A percentile compares a stretch with the other conserved stretches of the same genome.
These are phyloP conservation scores for Thielaviopsis punctulata DNA, from an alignment of 2,329 filamentous ascomycete genomes.

Conservation along the genomic window DNA sequence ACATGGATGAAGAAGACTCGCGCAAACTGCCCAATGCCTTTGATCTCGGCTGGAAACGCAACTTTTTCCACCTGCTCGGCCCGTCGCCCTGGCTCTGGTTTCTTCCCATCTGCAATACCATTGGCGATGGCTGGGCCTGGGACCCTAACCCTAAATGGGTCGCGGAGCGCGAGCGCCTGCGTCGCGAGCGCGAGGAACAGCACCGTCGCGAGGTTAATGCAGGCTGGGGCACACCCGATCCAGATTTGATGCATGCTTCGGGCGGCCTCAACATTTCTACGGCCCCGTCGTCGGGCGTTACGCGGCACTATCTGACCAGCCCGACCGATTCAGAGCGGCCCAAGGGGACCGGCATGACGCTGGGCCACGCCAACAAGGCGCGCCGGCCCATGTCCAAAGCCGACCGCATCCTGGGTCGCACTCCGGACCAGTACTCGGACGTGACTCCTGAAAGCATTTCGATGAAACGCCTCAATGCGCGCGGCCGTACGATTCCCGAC, in stretches of 20 bases:
- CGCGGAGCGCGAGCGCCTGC: slow-evolving; percentile 48
- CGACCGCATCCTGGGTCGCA: slow-evolving; percentile 39
- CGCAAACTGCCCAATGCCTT: slow-evolving; percentile 85
- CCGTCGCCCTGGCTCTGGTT: slow-evolving; percentile 55
- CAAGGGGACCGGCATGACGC: slow-evolving; percentile 12
- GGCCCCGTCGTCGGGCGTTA: slow-evolving; percentile 16
- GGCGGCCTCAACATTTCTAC: slow-evolving; percentile 12
- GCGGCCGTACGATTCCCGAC: slow-evolving; percentile 28
- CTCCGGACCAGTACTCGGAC: slow-evolving; percentile 38
- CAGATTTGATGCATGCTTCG: slow-evolving; percentile 12
- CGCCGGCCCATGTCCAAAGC: slow-evolving; percentile 35
- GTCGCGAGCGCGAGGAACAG: slow-evolving; percentile 39
- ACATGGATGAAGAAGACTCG: slow-evolving; percentile 79
- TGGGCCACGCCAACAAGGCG: slow-evolving; percentile 12
- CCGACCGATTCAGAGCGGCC: slow-evolving; percentile 15
- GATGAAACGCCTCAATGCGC: slow-evolving; percentile 30
- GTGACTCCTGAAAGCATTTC: slow-evolving; percentile 25
- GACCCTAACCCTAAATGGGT: slow-evolving; percentile 69
- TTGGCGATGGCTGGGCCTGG: slow-evolving; percentile 89
- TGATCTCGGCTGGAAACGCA: slow-evolving; percentile 68
- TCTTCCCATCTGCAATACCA: slow-evolving; percentile 68
- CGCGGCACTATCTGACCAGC: slow-evolving; percentile 17
- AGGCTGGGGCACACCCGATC: slow-evolving; percentile 40
- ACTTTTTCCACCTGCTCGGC: slow-evolving; percentile 70
- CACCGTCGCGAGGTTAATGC: slow-evolving; percentile 45